Evolutionary conservation across 1,284 basidiomycete genomes (phyloP).

Genomic region (Xerocomus minutiporus): DNA sequence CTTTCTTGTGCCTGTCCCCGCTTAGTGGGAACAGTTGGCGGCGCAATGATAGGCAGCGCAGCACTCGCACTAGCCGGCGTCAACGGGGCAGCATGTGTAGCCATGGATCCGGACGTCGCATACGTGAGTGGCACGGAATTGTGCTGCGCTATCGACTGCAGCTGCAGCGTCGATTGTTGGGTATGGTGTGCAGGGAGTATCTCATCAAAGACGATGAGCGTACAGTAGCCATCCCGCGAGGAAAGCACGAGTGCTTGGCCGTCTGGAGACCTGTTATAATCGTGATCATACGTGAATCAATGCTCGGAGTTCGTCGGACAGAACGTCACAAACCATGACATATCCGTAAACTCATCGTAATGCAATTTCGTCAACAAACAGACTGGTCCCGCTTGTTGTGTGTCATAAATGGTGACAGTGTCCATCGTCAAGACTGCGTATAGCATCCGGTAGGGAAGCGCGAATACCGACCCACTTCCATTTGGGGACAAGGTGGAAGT

Average conservation of each 20-base stretch:
- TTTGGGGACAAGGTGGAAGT: slow-evolving; percentile 23
- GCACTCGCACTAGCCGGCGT: slow-evolving; percentile 40
- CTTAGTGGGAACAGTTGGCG: slow-evolving; percentile 50
- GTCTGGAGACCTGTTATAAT: slow-evolving; percentile 77
- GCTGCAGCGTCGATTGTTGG: slow-evolving; percentile 82
- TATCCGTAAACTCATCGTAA: slow-evolving; percentile 96
- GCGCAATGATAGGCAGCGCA: slow-evolving; percentile 37
- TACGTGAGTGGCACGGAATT: slow-evolving; percentile 63
- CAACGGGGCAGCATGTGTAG: slow-evolving; percentile 25
- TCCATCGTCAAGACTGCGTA: slow-evolving; percentile 98
- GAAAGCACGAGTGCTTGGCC: slow-evolving; percentile 91
- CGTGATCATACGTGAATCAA: slow-evolving; percentile 4
- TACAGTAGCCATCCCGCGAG: slow-evolving; percentile 96
- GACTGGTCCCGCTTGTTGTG: slow-evolving; percentile 90
- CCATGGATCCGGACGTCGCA: slow-evolving; percentile 12
- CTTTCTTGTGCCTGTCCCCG: slow-evolving; percentile 26
- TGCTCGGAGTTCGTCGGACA: neutral
- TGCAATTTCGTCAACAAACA: slow-evolving; percentile 93
- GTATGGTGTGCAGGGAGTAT: slow-evolving; percentile 82
- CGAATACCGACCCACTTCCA: slow-evolving; percentile 63
- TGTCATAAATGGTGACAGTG: slow-evolving; percentile 92
- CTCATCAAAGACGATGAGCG: slow-evolving; percentile 87
- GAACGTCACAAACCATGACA: slow-evolving; percentile 74
- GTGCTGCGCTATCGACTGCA: slow-evolving; percentile 82
- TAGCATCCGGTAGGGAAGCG: slow-evolving; percentile 89